Percentiles rank a stretch among this genome's conserved stretches.
Evolutionary conservation across 306 rosid species (phyloP).

Genomic region (Cyclanthera cordifolia): DNA sequence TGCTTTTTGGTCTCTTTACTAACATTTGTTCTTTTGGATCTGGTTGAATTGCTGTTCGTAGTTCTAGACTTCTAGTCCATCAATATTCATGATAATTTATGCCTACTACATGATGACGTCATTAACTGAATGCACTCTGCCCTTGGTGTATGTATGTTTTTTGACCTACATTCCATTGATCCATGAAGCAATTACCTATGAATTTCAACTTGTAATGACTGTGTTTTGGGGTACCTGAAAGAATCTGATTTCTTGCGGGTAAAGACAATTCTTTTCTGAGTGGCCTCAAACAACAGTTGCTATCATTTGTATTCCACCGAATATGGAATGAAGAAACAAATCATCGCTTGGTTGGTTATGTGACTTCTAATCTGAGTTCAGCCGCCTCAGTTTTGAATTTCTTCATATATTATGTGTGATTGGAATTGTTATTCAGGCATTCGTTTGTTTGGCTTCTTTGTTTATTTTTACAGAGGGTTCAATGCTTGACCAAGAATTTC

Average conservation of each 20-base stretch:
- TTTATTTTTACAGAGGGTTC: constrained; percentile 59
- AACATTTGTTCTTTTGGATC: background rate
- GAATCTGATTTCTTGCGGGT: constrained; percentile 34
- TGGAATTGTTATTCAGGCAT: constrained; percentile 15
- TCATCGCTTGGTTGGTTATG: constrained; percentile 38
- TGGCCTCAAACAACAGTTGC: constrained; percentile 87
- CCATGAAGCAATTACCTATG: constrained; percentile 23
- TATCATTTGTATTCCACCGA: constrained; percentile 78
- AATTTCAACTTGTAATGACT: constrained; percentile 29
- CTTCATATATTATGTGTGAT: background rate
- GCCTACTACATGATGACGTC: too few relatives aligned
- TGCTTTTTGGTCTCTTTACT: background rate
- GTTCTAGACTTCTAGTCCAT: too few relatives aligned
- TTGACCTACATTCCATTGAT: constrained; percentile 15
- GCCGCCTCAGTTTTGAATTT: background rate
- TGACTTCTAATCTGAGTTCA: too few relatives aligned
- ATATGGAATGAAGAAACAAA: constrained; percentile 82
- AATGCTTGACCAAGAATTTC: constrained; percentile 67
- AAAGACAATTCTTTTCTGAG: constrained; percentile 42
- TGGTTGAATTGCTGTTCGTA: background rate
- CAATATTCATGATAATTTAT: background rate
- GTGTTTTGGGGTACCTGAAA: constrained; percentile 34
- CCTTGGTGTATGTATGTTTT: background rate
- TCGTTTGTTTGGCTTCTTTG: constrained; percentile 15
- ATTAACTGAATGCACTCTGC: background rate